A percentile compares a stretch with the other conserved stretches of the same genome.
Evolutionary conservation across 768 basidiomycete species (phyloP).

Genomic region (Grammothele lineata): DNA sequence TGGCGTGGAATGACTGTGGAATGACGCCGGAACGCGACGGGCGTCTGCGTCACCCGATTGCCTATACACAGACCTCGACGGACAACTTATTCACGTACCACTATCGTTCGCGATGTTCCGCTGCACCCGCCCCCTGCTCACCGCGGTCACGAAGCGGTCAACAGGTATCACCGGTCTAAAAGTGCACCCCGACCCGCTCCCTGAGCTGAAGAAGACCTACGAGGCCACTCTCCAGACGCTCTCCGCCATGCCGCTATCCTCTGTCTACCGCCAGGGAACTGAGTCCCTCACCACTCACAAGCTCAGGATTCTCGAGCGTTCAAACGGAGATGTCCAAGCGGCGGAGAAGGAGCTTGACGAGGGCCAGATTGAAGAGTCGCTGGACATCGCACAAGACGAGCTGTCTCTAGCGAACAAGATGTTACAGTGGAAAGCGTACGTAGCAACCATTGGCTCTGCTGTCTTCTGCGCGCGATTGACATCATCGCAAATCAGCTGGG

Average conservation of each 20-base stretch:
- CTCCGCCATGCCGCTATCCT: conserved; percentile 67
- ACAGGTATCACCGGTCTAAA: conserved; percentile 84
- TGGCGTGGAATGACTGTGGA: too few relatives aligned
- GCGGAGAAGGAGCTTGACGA: conserved; percentile 77
- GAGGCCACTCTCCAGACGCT: conserved; percentile 69
- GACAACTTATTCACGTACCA: neutral
- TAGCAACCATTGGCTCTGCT: conserved; percentile 24
- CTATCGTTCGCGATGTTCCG: conserved; percentile 58
- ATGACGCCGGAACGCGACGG: too few relatives aligned
- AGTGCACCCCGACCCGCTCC: conserved; percentile 83
- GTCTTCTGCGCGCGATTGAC: too few relatives aligned
- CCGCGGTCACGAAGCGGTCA: conserved; percentile 62
- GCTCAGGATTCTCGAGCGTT: conserved; percentile 65
- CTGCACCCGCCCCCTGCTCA: conserved; percentile 65
- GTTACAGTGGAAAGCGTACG: conserved; percentile 96
- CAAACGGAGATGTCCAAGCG: conserved; percentile 57
- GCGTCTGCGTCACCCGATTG: too few relatives aligned
- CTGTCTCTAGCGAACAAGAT: conserved; percentile 72
- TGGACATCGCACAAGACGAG: conserved; percentile 83
- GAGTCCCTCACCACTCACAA: conserved; percentile 83
- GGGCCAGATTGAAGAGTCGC: conserved; percentile 82
- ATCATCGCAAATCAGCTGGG: conserved; percentile 54
- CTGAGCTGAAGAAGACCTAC: conserved; percentile 72
- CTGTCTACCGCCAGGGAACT: conserved; percentile 86
- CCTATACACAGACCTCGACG: too few relatives aligned